Base-by-base conservation (phyloP, 2,329 filamentous ascomycete species). In the Cladophialophora immunda region DNA sequence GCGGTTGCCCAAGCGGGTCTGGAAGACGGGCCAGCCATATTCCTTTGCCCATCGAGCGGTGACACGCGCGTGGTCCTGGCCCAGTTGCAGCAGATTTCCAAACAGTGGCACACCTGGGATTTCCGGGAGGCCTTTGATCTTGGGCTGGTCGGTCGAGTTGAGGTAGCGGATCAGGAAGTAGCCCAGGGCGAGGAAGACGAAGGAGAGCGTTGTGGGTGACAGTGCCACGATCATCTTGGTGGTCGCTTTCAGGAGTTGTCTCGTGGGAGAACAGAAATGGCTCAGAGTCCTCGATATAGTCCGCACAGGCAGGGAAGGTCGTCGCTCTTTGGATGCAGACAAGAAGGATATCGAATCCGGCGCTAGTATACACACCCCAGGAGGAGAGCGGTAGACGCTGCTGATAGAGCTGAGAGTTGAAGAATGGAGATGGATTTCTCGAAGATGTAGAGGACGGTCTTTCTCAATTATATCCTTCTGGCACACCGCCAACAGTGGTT, bases 41-140 rank as follows among this genome's bases (percentile, higher is more conserved):
- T 86, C 83, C 70, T 85, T 83, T 2, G 84, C 86, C 85, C 87
- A 88, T 74, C 81, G 80, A 17, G 81, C 82, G 1, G 86, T 81
- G 29, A 84, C 80, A 32, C 82, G 81, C 7, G 88, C 84, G 79
- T 90, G 85, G 61, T 85, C 79, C 2, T 82, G 81, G 2, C 87
- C 87, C 6, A 90, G 80, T 71, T 89, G 85, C 1, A 89, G 73
- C 3, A 90, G 78, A 68, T 88, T 90, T 4, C 89, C 89, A 70
- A 91, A 87, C 8, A 90, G 73, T 3, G 87, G 87, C 4, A 89
- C 75, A 0, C 87, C 87, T 0, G 87, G 87, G 50, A 89, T 83
- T 71, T 89, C 86, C 1, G 87, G 86, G 0, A 89, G 77, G 5
- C 83, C 83, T 71, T 89, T 88, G 75, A 89, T 88, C 73, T 86